Evolutionary conservation across 2,329 filamentous ascomycete genomes (phyloP), one percentile per base, ranked within the genome.

Genomic region (Ceratocystis cacaofunesta): DNA sequence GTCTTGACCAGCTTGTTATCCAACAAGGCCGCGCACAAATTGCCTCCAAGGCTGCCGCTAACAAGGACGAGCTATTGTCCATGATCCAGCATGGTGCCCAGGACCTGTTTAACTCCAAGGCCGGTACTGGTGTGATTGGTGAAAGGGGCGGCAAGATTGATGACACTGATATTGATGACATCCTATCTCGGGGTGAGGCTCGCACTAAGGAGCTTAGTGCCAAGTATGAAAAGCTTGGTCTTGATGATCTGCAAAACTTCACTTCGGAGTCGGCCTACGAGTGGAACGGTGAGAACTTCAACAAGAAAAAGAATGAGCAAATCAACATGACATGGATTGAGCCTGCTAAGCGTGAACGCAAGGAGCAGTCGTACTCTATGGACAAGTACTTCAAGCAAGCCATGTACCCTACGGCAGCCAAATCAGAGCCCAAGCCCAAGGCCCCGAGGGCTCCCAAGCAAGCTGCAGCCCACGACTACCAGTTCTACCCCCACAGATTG

Each of bases 81-180:
- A 99, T 99, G 94, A 99, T 99, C 72, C 94, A 99, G 74, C 94
- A 99, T 72, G 94, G 94, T 68, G 94, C 95, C n/a, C 90, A 95
- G 73, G 90, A 89, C 70, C 88, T 99, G 0, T 97, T 99, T 77
- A 82, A 88, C 70, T 83, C 80, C 57, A 88, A 90, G 72, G 86
- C 85, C 28, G 79, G 82, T 2, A 82, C 82, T 12, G 87, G 85
- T 28, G 73, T 78, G 36, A 76, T 88, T 57, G 79, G 80, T 4
- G 81, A 82, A 15, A 82, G 84, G 65, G 82, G 78, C 8, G 78
- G 78, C 22, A 85, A 87, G 15, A 77, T 92, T n/a, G 82, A 85
- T 17, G 91, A 96, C 64, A 89, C 92, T 61, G 92, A 96, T 70
- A 95, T 99, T 66, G 94, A 99, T 68, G 82, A 82, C 5, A 95